Evolutionary conservation across 345 rosid genomes (phyloP), one percentile per base, ranked within the genome.

Genomic region (Eucalyptus marginata): DNA sequence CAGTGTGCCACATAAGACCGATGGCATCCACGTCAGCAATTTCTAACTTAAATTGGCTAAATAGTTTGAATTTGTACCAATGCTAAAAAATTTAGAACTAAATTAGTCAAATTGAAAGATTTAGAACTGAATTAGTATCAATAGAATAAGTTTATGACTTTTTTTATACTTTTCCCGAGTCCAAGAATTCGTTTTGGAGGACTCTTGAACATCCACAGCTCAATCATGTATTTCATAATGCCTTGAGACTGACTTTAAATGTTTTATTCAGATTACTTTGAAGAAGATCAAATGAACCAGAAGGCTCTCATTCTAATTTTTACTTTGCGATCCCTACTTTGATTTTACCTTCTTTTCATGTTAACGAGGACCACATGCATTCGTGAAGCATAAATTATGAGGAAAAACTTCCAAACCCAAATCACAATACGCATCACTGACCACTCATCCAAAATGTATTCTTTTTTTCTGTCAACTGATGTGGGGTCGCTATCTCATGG

Each of bases 11-110:
- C 58, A 52, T 52, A 52, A 52, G 58, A 52, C 4, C 25, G 0
- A 20, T 1, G 5, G 10, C 58, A 0, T 52, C 10, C 58, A 20
- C 58, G 5, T 52, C 1, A 1, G 2, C 10, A 52, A 18, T 52
- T 52, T 52, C 58, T 20, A 52, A 10, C 58, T 52, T 52, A 52
- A 52, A 52, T 52, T 52, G 1, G 25, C 10, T 52, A 52, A 10
- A 52, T 20, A 52, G 2, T 20, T 52, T 52, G 10, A 52, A 52
- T 52, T 20, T 52, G 58, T 52, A 52, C 2, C 10, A 20, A 52
- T 20, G 58, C 58, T 52, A 52, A 52, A 52, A 52, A 52, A 52
- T 7, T 52, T 52, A 52, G 0, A 52, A 52, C 5, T 52, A 52
- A 52, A 52, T 52, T 52, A 52, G 25, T 52, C 10, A 7, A 20